Conservation (phyloP, 805 yeast species). For the Wickerhamiella spandovensis region DNA sequence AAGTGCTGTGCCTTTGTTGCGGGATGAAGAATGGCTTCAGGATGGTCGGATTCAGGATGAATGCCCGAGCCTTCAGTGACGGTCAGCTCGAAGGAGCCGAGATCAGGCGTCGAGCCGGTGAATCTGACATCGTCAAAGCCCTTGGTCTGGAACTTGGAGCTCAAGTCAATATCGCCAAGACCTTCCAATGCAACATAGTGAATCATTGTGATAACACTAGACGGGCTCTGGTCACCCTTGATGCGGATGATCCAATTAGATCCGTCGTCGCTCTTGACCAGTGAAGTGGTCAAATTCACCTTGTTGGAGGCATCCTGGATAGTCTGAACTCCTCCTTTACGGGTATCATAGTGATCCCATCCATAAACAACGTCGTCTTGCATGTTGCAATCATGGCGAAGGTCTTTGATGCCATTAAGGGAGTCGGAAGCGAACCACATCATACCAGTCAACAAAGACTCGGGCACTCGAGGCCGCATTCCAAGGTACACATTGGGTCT, state of each 20-base stretch:
- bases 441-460: constrained; percentile 61
- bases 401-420: constrained; percentile 36
- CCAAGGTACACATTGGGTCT: constrained; percentile 80
- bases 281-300: constrained; percentile 52
- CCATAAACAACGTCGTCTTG: constrained; percentile 61
- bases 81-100: constrained; percentile 50
- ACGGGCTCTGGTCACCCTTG: constrained; percentile 41
- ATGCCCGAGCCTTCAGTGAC: constrained; percentile 41
- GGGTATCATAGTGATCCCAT: constrained; percentile 81
- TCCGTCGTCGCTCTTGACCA: constrained; percentile 61
- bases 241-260: constrained; percentile 69
- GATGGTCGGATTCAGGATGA: constrained; percentile 36
- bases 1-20: constrained; percentile 43
- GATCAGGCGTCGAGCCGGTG: constrained; percentile 43
- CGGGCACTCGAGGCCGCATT: constrained; percentile 67
- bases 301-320: constrained; percentile 55
- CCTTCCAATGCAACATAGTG: constrained; percentile 73
- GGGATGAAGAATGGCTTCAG: constrained; percentile 23
- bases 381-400: constrained; percentile 69
- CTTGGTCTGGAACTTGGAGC: constrained; percentile 15
- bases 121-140: constrained; percentile 29
- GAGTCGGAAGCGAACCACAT: constrained; percentile 74
- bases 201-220: constrained; percentile 45
- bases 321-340: constrained; percentile 71
- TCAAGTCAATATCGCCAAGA: constrained; percentile 27